Evolutionary conservation across 2,329 filamentous ascomycete species (phyloP).

Genomic region (Ceratocystis smalleyi): DNA sequence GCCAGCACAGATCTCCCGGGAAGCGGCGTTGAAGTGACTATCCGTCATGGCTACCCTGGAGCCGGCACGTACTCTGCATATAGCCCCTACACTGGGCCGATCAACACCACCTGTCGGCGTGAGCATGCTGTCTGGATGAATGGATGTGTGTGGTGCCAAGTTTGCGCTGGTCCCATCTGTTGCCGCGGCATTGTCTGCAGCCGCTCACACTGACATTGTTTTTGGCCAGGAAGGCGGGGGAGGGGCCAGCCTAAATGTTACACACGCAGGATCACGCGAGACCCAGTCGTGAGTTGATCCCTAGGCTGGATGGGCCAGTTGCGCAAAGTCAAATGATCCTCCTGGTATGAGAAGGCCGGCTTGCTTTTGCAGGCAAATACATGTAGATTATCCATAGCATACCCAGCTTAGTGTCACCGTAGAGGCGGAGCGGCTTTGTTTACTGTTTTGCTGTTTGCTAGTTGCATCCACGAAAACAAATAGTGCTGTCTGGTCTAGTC

Average conservation of each 20-base stretch:
- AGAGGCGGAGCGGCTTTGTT: not conserved
- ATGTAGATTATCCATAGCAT: not conserved
- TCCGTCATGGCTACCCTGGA: not conserved
- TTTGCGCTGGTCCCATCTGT: not conserved
- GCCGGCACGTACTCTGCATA: not conserved
- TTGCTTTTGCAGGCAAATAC: not conserved
- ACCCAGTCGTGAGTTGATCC: not conserved
- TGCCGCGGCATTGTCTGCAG: not conserved
- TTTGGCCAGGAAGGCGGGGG: not conserved
- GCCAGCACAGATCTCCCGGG: not conserved
- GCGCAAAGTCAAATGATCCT: constrained; percentile 1
- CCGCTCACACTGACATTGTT: not conserved
- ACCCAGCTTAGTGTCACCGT: not conserved
- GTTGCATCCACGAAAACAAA: not conserved
- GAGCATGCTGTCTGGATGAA: not conserved
- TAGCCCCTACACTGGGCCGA: not conserved
- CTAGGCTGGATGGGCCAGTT: not conserved
- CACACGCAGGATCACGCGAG: not conserved
- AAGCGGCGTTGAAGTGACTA: not conserved
- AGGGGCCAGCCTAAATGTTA: not conserved
- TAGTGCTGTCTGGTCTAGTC: not conserved
- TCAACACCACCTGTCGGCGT: not conserved
- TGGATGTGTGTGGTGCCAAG: not conserved
- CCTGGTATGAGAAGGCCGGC: not conserved
- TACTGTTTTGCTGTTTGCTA: not conserved